Evolutionary conservation across 2,329 filamentous ascomycete genomes (phyloP).

Genomic region (Fusarium sp.): DNA sequence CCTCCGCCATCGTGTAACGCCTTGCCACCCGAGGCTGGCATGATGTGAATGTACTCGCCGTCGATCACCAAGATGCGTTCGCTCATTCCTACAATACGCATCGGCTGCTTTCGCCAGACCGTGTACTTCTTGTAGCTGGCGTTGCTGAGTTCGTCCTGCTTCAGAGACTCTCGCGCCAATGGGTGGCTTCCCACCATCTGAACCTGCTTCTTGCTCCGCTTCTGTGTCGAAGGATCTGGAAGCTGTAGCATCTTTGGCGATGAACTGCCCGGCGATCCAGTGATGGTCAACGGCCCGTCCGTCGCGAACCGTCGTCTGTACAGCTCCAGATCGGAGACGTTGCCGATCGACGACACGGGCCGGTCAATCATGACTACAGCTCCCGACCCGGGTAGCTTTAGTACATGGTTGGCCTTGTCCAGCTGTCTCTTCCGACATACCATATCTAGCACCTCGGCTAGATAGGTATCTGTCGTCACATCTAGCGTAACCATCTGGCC

Average conservation of each 20-base stretch:
- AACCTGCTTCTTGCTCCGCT: constrained; percentile 65
- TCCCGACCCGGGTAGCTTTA: constrained; percentile 80
- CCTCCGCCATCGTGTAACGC: constrained; percentile 71
- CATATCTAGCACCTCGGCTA: constrained; percentile 83
- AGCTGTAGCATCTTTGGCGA: constrained; percentile 74
- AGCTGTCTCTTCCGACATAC: constrained; percentile 82
- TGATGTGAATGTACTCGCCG: constrained; percentile 88
- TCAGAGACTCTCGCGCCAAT: constrained; percentile 71
- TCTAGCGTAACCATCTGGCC: constrained; percentile 80
- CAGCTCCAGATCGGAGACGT: constrained; percentile 80
- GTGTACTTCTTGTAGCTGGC: constrained; percentile 80
- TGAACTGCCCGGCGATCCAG: constrained; percentile 74
- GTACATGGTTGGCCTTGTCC: constrained; percentile 82
- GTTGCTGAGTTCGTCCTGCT: constrained; percentile 68
- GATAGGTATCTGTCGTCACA: constrained; percentile 84
- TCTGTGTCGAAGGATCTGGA: constrained; percentile 56
- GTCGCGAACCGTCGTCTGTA: constrained; percentile 80
- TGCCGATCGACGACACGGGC: constrained; percentile 82
- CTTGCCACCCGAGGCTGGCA: constrained; percentile 76
- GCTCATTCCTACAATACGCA: constrained; percentile 81
- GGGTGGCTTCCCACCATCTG: constrained; percentile 72
- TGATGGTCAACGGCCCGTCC: constrained; percentile 76
- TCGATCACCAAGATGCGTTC: constrained; percentile 84
- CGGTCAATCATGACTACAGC: constrained; percentile 82
- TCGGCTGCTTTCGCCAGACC: constrained; percentile 84